Evolutionary conservation across 768 basidiomycete genomes (phyloP), one percentile per base, ranked within the genome.

Genomic region (Lactarius tabidus): DNA sequence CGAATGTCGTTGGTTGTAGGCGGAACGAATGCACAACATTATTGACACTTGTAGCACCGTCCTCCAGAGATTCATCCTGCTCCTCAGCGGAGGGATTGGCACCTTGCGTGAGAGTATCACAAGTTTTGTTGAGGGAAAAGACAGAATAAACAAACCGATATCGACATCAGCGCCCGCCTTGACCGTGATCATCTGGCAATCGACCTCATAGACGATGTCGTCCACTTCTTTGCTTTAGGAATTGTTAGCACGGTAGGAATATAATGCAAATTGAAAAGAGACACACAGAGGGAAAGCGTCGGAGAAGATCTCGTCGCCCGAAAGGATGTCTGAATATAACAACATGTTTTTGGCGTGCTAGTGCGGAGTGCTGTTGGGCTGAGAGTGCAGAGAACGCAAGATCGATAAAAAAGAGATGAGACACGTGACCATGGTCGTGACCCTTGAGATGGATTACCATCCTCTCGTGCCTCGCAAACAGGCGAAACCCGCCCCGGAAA

Each of bases 61-160:
- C 90, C 75, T 94, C 95, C 62, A 95, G 75, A 31, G 79, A 80
- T 61, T 98, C 97, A 0, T 85, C 87, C 55, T 79, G 79, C 59
- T 97, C 96, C 79, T 98, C 96, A 7, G 87, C 80, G 53, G 95
- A 98, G 45, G 95, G 90, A 78, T 98, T 96, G 64, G 90, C 94
- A 75, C 95, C 93, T 95, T 70, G 14, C 62, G 38, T 48, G 6
- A 41, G 39, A 55, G 35, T 3, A 23, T 28, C 41, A 38, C 35
- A 58, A n/a, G 53, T 36, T 15, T 23, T 53, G 41, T 45, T 35
- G 62, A 59, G 64, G 29, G 53, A 65, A 64, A 59, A 62, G 31
- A 33, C 7, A 26, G 35, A 51, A 39, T 7, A 35, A 60, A 71
- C 81, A 68, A 65, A 89, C 95, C 97, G 74, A 96, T 99, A 75